Evolutionary conservation across 805 yeast species (phyloP).

Genomic region (Candida berthetii): DNA sequence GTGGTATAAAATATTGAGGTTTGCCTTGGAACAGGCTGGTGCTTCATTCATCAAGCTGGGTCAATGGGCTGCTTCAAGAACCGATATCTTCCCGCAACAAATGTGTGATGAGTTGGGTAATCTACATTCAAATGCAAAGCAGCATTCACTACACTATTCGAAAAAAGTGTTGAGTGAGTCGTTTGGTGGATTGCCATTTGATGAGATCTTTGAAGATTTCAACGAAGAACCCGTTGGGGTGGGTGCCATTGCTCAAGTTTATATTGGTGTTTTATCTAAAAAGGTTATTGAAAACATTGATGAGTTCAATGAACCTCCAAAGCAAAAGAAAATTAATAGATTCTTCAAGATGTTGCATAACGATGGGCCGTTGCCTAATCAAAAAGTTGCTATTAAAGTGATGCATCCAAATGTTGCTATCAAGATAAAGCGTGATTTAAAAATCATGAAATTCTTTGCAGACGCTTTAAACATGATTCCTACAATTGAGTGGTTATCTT

Average conservation of each 20-base stretch:
- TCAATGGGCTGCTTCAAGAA: conserved; percentile 98
- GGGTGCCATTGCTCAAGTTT: conserved; percentile 99
- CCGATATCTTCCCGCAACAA: conserved; percentile 80
- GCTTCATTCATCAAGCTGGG: conserved; percentile 90
- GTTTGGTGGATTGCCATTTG: conserved; percentile 45
- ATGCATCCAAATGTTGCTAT: conserved; percentile 81
- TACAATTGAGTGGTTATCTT: conserved; percentile 95
- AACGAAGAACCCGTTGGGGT: conserved; percentile 78
- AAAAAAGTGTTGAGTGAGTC: conserved; percentile 50
- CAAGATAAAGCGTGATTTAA: conserved; percentile 72
- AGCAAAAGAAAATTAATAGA: conserved; percentile 15
- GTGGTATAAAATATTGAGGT: conserved; percentile 66
- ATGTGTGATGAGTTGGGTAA: conserved; percentile 72
- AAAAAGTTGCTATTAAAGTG: conserved; percentile 83
- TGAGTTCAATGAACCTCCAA: conserved; percentile 12
- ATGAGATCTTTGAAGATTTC: conserved; percentile 78
- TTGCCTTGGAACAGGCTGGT: conserved; percentile 78
- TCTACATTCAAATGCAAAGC: conserved; percentile 77
- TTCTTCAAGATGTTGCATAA: conserved; percentile 1
- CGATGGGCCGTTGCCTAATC: conserved; percentile 27
- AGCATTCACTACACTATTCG: conserved; percentile 64
- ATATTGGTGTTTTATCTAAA: conserved; percentile 58
- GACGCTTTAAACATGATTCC: conserved; percentile 64
- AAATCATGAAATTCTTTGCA: conserved; percentile 82
- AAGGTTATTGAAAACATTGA: conserved; percentile 33